Base-by-base conservation (phyloP, 495 filamentous ascomycete species). In the Trichoderma erinaceum region DNA sequence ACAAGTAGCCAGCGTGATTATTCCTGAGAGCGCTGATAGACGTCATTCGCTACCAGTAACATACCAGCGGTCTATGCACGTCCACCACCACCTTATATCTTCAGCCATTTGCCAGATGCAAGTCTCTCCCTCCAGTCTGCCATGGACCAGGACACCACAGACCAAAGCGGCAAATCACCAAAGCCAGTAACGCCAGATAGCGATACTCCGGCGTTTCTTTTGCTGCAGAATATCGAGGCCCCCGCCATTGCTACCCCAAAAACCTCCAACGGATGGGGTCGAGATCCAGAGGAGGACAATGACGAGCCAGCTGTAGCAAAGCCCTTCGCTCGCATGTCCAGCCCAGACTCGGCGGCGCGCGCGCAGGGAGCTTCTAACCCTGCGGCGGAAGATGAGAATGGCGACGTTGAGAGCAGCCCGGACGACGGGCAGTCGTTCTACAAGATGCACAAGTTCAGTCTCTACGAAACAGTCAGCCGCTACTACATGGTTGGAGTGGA, bases 401-500 rank as follows among this genome's bases (percentile, higher is more conserved):
- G 87, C 25, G 88, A 90, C 69, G 56, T 29, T 6, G 56, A 61
- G 11, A 61, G 27, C 16, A 61, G 25, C 56, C 56, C 7, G 27
- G 16, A 61, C 16, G 56, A 32, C 25, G 56, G 56, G 25, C 89
- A 90, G 50, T 84, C 88, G 10, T 84, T 92, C 41, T 87, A 88
- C 76, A 89, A 91, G 70, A 96, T 99, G 91, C 92, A 97, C 82
- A 93, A 92, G 72, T 97, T 96, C 77, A 93, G 90, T 2, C 80
- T 99, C 43, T 98, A 98, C 76, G 93, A 98, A 80, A 99, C 95
- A 2, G 88, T 91, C 2, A 92, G 88, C 46, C 85, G 93, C 71
- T 98, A 91, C 75, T 98, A 97, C 76, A 88, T 99, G 71, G 91
- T 98, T 41, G 95, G 96, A 13, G 91, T 88, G 67, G 93, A 99